Evolutionary conservation across 2,329 filamentous ascomycete species (phyloP), one percentile per base, ranked within the genome.

Genomic region (Aspergillus spinulosporus): DNA sequence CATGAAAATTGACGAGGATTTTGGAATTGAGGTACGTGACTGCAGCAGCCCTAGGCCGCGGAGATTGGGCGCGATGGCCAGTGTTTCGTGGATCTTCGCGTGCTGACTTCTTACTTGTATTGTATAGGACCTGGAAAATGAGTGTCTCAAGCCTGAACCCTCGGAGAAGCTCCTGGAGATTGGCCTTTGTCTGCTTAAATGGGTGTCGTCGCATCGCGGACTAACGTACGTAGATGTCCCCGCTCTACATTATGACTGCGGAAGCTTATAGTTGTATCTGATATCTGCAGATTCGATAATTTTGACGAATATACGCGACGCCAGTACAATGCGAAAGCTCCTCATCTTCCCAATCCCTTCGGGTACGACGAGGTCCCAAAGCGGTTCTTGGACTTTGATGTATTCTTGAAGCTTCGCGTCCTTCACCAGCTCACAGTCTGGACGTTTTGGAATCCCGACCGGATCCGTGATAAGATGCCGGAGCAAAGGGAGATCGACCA

Each of bases 261-360:
- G 43, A 26, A 47, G 37, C 62, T 66, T 32, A 62, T n/a, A 31
- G 42, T n/a, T 26, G 9, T 45, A 28, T n/a, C 26, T 12, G 42
- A 44, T 49, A 15, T 37, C 46, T 49, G 48, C 65, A 97, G 92
- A 1, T 84, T 82, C 51, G 92, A 95, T 3, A 87, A 94, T 49
- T 96, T 97, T 65, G 92, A 97, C 70, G 92, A 97, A 68, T 96
- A 97, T 71, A 88, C 92, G 34, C 86, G 92, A 65, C 88, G 92
- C 58, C 92, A 97, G 73, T 99, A 92, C 72, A 76, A 88, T 52
- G 82, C 87, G 14, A 96, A 91, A 75, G 87, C 88, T 2, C 88
- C 92, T 2, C 62, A 73, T 46, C 73, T 84, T 8, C 82, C 82
- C 53, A 97, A 97, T 68, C 93, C 93, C 0, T 97, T 96, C 67